Evolutionary conservation across 176 grass and related monocot species (phyloP), one percentile per base, ranked within the genome.

Genomic region (Ampelocalamus luodianensis): DNA sequence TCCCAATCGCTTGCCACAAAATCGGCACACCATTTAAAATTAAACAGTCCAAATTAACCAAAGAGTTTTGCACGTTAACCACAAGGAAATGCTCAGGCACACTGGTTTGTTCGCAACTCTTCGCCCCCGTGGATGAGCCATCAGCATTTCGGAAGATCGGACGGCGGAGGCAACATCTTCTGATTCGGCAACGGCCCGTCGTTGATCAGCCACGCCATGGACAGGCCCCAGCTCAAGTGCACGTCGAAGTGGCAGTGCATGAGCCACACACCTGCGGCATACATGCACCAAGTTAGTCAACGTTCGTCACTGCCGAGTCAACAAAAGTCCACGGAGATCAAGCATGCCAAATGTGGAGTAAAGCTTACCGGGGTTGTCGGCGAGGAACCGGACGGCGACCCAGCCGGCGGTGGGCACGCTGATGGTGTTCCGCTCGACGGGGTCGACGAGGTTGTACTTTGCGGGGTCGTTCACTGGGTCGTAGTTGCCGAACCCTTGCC

Each of bases 211-310:
- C 92, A 94, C 65, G 90, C 92, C 90, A 92, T 94, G 68, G 87
- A 85, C 58, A 94, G 67, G 24, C 92, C 92, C 90, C 90, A 94
- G 80, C 90, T 94, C 72, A 94, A 9, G 79, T 94, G 92, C 27
- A 94, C 80, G 63, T 92, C 92, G 46, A 94, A 92, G 79, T 94
- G 92, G 39, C 92, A 94, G 44, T 94, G 92, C 84, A 94, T 92
- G 13, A 94, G 77, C 90, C 92, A 94, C 46, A 92, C 92, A 1
- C 90, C 92, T 92, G 80, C 32, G 9, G 3, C 17, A n/a, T 43
- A 18, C 36, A 75, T 2, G 13, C 48, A n/a, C 44, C 34, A 78
- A 40, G 17, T 37, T 24, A 29, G 61, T 48, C 14, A 24, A 40
- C 11, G 3, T 10, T 51, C 13, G 54, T 6, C 73, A 10, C 0